phyloP scores from a whole-genome alignment of 2,329 filamentous ascomycete species.

The Taxawa tesnikishii region DNA sequence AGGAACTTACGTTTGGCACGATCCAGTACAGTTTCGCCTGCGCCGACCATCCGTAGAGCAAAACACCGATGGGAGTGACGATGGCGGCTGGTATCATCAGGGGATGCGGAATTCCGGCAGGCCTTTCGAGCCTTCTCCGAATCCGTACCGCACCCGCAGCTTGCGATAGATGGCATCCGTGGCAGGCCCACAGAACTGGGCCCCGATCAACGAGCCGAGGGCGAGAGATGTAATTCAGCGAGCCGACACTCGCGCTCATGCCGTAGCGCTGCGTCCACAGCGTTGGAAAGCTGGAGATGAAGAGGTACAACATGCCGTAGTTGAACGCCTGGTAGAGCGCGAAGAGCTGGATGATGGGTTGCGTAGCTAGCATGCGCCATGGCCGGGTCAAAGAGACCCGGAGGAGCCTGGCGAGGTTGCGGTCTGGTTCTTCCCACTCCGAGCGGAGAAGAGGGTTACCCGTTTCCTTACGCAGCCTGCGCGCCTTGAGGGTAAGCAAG shows the following conservation, averaged over 20 bases:
- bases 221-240: slow-evolving; percentile 15
- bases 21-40: slow-evolving; percentile 25
- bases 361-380: slow-evolving; percentile 14
- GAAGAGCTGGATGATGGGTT: slow-evolving; percentile 13
- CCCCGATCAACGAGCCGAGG: too few relatives aligned
- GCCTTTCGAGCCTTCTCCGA: too few relatives aligned
- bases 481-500: slow-evolving; percentile 45
- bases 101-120: too few relatives aligned
- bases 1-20: slow-evolving; percentile 14
- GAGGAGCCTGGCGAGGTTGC: slow-evolving; percentile 12
- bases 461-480: slow-evolving; percentile 32
- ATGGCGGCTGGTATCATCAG: too few relatives aligned
- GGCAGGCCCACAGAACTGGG: too few relatives aligned
- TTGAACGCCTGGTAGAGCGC: slow-evolving; percentile 13
- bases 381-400: slow-evolving; percentile 14
- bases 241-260: slow-evolving; percentile 11
- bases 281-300: slow-evolving; percentile 13
- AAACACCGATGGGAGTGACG: slow-evolving; percentile 19
- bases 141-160: too few relatives aligned
- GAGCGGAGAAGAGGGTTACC: slow-evolving; percentile 13
- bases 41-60: slow-evolving; percentile 35
- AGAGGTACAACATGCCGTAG: slow-evolving; percentile 15
- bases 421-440: slow-evolving; percentile 12
- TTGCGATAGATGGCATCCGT: too few relatives aligned
- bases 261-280: slow-evolving; percentile 14